Evolutionary conservation across 176 grass and related monocot genomes (phyloP), one percentile per base, ranked within the genome.

Genomic region (Oryza nivara): DNA sequence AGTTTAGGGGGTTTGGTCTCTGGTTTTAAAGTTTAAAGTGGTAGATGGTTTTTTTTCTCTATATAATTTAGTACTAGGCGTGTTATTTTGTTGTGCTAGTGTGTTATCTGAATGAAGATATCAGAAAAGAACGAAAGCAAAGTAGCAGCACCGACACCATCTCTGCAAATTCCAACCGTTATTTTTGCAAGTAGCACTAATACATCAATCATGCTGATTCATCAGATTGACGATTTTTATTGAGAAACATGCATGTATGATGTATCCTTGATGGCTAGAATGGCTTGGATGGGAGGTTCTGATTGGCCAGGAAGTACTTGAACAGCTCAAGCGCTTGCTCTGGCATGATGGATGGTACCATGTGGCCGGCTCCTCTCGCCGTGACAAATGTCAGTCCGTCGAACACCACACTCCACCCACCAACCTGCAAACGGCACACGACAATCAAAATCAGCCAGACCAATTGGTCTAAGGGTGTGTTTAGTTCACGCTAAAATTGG

Each of bases 321-420:
- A 89, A 75, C 28, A 92, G 68, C 70, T 84, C 25, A 0, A 65
- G 63, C 14, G 84, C 68, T 66, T 46, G 87, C 35, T 43, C 11
- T 0, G 84, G 80, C 60, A 35, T 65, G 51, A 79, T 80, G 11
- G 84, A 63, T 17, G 91, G 91, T 5, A 89, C 87, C 78, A 61
- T 74, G 80, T 92, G 87, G 5, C 86, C 79, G 26, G 86, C 86
- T 19, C 86, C 86, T 76, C 79, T 87, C 86, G 82, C 79, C 8
- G 91, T 89, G 54, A 87, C 84, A 77, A 87, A 92, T 52, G 84
- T 92, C 65, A 92, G 70, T 22, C 91, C 91, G 4, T 92, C 80
- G 17, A 80, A 92, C 20, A 84, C 73, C 40, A 89, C 74, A 17
- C 76, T 89, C 90, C 90, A 89, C n/a, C 90, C 90, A 38, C 90